These are phyloP conservation scores for Arachis hypogaea DNA, from an alignment of 306 rosid genomes.

Conservation along the genomic window DNA sequence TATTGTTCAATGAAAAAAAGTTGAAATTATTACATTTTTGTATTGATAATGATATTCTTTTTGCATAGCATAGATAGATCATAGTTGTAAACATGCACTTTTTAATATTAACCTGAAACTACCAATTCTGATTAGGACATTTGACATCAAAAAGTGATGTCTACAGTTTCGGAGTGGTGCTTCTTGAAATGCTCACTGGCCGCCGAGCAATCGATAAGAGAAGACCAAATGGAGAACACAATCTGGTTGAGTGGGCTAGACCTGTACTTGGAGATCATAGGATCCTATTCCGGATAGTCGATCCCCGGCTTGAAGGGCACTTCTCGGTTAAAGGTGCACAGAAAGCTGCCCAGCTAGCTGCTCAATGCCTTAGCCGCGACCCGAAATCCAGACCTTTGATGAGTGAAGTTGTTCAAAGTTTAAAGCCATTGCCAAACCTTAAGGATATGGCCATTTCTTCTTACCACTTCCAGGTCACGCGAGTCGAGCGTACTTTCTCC, in stretches of 20 bases:
- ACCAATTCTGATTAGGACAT: constrained; percentile 64
- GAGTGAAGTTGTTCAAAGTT: constrained; percentile 77
- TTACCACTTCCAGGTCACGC: constrained; percentile 63
- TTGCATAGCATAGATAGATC: background rate
- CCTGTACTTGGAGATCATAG: constrained; percentile 79
- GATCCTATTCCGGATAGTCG: constrained; percentile 73
- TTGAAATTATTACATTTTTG: constrained; percentile 6
- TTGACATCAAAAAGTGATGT: constrained; percentile 92
- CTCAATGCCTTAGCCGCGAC: constrained; percentile 86
- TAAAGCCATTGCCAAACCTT: constrained; percentile 78
- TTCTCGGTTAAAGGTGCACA: constrained; percentile 89
- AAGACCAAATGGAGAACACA: constrained; percentile 94
- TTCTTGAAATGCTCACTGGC: constrained; percentile 94
- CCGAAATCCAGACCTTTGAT: constrained; percentile 88
- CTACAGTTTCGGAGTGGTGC: constrained; percentile 94
- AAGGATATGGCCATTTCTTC: constrained; percentile 93
- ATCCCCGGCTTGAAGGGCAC: constrained; percentile 94
- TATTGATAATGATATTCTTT: background rate
- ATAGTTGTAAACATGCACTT: background rate
- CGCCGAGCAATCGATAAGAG: constrained; percentile 86
- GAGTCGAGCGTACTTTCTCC: constrained; percentile 74
- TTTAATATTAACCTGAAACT: constrained; percentile 28
- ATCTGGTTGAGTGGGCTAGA: constrained; percentile 93
- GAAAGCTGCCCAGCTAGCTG: constrained; percentile 71
- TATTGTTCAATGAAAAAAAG: constrained; percentile 9